Conservation (phyloP, 192 early-diverging fungal genomes). For the Coemansia sp. region DNA sequence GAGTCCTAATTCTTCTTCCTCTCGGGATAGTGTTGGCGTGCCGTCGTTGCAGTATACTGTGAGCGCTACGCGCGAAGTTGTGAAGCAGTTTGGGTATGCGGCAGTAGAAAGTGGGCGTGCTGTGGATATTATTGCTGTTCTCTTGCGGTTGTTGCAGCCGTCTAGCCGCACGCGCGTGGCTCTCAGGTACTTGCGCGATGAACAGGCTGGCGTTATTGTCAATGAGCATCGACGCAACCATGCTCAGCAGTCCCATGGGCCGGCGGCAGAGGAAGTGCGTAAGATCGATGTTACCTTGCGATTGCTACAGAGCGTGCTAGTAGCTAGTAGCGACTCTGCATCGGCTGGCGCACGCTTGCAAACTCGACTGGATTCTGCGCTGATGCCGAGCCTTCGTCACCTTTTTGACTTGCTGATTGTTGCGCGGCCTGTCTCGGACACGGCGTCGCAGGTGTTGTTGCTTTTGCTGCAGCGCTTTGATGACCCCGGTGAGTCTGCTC, state of each 20-base stretch:
- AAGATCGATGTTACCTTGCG: slow-evolving; percentile 28
- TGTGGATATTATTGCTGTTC: slow-evolving; percentile 17
- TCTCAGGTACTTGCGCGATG: slow-evolving; percentile 40
- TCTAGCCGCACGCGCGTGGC: slow-evolving; percentile 27
- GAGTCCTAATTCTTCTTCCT: not conserved
- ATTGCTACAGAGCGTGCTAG: slow-evolving; percentile 37
- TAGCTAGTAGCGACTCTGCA: slow-evolving; percentile 12
- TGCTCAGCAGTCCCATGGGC: not conserved
- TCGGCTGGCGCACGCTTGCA: not conserved
- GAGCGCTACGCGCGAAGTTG: slow-evolving; percentile 16
- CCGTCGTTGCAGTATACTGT: slow-evolving; percentile 8
- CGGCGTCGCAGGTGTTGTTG: slow-evolving; percentile 37
- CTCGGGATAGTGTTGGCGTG: not conserved
- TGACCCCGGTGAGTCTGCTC: slow-evolving; percentile 10
- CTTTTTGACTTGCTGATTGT: slow-evolving; percentile 47
- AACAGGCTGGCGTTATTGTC: slow-evolving; percentile 26
- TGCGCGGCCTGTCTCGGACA: slow-evolving; percentile 39
- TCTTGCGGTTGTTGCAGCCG: slow-evolving; percentile 35
- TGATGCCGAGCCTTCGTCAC: slow-evolving; percentile 30
- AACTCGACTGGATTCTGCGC: slow-evolving; percentile 21
- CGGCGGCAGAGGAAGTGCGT: slow-evolving; percentile 25
- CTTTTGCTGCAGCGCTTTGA: slow-evolving; percentile 43
- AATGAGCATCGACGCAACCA: slow-evolving; percentile 9
- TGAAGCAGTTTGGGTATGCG: slow-evolving; percentile 44
- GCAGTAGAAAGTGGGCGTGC: slow-evolving; percentile 22